Conservation (phyloP, 1,139 yeast genomes). For the Blastobotrys persicus region DNA sequence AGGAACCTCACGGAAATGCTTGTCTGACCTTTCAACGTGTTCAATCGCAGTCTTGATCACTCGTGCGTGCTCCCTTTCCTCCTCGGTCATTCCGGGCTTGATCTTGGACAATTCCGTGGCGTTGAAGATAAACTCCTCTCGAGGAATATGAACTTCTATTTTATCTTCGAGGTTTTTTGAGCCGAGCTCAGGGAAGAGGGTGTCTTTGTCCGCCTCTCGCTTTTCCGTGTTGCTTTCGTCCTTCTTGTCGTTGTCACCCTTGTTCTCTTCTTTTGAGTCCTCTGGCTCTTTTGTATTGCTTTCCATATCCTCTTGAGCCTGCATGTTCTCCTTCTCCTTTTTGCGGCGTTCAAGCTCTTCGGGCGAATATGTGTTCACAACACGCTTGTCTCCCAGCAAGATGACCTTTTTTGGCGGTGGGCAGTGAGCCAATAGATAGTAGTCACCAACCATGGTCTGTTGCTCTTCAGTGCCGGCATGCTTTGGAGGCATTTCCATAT, state of each 20-base stretch:
- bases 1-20: constrained; percentile 33
- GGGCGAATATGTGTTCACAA: constrained; percentile 9
- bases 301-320: constrained; percentile 9
- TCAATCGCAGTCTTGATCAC: constrained; percentile 26
- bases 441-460: constrained; percentile 31
- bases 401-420: constrained; percentile 31
- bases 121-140: constrained; percentile 25
- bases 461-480: constrained; percentile 26
- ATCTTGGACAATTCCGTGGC: constrained; percentile 18
- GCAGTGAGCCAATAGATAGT: constrained; percentile 28
- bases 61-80: constrained; percentile 24
- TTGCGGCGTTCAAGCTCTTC: not conserved
- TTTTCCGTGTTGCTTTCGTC: constrained; percentile 12
- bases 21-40: constrained; percentile 22
- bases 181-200: constrained; percentile 18
- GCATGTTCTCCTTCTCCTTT: constrained; percentile 10
- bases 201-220: constrained; percentile 9
- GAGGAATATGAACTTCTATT: constrained; percentile 23
- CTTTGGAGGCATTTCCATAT: constrained; percentile 21
- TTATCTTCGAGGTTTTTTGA: constrained; percentile 18
- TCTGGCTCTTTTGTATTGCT: constrained; percentile 4
- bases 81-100: constrained; percentile 17
- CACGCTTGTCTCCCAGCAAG: constrained; percentile 19
- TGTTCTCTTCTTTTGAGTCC: constrained; percentile 2
- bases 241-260: constrained; percentile 8